Evolutionary conservation across 345 rosid genomes (phyloP), one percentile per base, ranked within the genome.

Genomic region (Fremontodendron californicum): DNA sequence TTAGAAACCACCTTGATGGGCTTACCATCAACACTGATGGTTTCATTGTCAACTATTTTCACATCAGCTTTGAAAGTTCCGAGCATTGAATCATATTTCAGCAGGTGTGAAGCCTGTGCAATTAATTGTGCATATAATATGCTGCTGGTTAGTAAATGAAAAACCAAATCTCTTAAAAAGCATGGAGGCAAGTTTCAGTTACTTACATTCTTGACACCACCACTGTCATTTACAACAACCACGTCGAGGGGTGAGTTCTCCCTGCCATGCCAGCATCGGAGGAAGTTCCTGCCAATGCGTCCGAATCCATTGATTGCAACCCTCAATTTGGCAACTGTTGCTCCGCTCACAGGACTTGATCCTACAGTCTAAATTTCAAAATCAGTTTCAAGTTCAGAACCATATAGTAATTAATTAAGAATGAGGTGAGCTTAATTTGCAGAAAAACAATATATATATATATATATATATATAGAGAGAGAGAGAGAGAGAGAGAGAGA

Each of bases 271-370:
- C 98, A 95, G 88, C 99, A 95, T 77, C 99, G 84, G 12, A 95
- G 93, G 84, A 95, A 91, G 88, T 95, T 95, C 88, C 98, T 85
- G 75, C 99, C 99, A 87, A 95, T 93, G 71, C 99, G 82, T 80
- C 99, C 99, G 68, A 93, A 95, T 69, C 99, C 98, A 71, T 95
- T 95, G 81, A 95, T 92, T 13, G 99, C 99, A 69, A 95, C 99
- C 88, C 90, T 95, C 86, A 95, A 77, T 82, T 93, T 93, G 40
- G 98, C 96, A 72, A 87, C 91, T 11, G 94, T 86, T 78, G 87
- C 90, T 82, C 85, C 89, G 86, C 89, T 88, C 18, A 79, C 67
- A 45, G 97, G 85, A 77, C 80, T 71, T 35, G 90, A 83, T 65
- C 57, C 85, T 60, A 82, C 86, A 69, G 75, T 82, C 98, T 91